phyloP scores from a whole-genome alignment of 1,139 yeast species.

The Hemisphaericaspora xylofermentans region DNA sequence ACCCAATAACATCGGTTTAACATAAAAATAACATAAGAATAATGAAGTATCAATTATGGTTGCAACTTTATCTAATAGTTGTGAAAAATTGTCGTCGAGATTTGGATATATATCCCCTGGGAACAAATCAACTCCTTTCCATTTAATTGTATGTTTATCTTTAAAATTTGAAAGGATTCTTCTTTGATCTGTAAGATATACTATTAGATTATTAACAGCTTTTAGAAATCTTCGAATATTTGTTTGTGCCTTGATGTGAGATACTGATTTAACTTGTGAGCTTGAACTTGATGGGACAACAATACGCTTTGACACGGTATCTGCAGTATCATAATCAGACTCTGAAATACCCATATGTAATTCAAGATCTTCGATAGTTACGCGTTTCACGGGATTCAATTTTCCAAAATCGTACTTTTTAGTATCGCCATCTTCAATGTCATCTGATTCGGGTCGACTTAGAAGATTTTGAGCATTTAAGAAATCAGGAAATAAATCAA shows the following conservation, averaged over 20 bases:
- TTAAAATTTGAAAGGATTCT: slow-evolving; percentile 44
- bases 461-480: slow-evolving; percentile 26
- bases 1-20: slow-evolving; percentile 72
- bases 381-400: slow-evolving; percentile 23
- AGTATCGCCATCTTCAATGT: neutral
- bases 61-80: slow-evolving; percentile 32
- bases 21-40: slow-evolving; percentile 68
- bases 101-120: slow-evolving; percentile 39
- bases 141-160: slow-evolving; percentile 34
- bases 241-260: slow-evolving; percentile 5
- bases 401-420: neutral
- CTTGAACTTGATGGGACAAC: neutral
- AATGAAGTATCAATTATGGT: slow-evolving; percentile 73
- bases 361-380: slow-evolving; percentile 28
- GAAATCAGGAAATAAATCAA: slow-evolving; percentile 41
- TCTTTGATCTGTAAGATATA: slow-evolving; percentile 57
- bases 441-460: slow-evolving; percentile 5
- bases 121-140: slow-evolving; percentile 47
- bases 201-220: slow-evolving; percentile 53
- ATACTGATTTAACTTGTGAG: neutral
- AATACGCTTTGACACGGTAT: slow-evolving; percentile 24
- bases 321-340: slow-evolving; percentile 25
- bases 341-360: slow-evolving; percentile 7
- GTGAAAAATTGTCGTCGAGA: slow-evolving; percentile 8
- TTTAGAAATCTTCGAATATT: slow-evolving; percentile 30